phyloP scores from a whole-genome alignment of 2,329 filamentous ascomycete species.

The Incumbomyces lentus region DNA sequence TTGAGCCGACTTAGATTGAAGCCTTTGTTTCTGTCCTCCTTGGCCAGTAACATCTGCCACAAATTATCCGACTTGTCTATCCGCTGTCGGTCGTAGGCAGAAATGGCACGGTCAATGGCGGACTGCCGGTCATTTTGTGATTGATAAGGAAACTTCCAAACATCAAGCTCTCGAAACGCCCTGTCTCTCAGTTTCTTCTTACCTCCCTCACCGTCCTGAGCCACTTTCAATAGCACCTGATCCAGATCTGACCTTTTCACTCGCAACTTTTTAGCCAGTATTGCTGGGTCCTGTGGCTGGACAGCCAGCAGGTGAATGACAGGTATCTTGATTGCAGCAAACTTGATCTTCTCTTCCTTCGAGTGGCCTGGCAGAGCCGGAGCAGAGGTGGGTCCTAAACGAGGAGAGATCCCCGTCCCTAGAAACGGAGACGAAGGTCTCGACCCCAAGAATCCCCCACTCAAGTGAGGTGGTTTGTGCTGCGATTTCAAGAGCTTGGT shows the following conservation, averaged over 20 bases:
- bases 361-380: constrained; percentile 24
- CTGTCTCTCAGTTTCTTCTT: constrained; percentile 49
- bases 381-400: constrained; percentile 35
- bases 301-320: constrained; percentile 46
- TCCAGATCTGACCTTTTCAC: constrained; percentile 40
- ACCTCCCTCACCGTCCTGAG: constrained; percentile 33
- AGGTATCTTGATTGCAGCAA: constrained; percentile 36
- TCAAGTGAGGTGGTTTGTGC: constrained; percentile 23
- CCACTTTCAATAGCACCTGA: constrained; percentile 43
- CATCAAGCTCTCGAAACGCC: constrained; percentile 50
- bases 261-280: constrained; percentile 37
- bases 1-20: constrained; percentile 51
- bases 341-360: constrained; percentile 24
- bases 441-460: constrained; percentile 22
- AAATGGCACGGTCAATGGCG: constrained; percentile 53
- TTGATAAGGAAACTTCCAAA: constrained; percentile 51
- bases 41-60: constrained; percentile 53
- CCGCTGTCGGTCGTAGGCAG: constrained; percentile 52
- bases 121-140: constrained; percentile 45
- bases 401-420: constrained; percentile 25
- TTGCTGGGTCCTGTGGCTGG: constrained; percentile 37
- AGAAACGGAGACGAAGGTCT: constrained; percentile 33
- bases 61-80: constrained; percentile 49
- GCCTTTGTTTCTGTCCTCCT: constrained; percentile 52
- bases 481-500: constrained; percentile 20